Evolutionary conservation across 257 asterid species (phyloP).

Genomic region (Anisodus acutangulus): DNA sequence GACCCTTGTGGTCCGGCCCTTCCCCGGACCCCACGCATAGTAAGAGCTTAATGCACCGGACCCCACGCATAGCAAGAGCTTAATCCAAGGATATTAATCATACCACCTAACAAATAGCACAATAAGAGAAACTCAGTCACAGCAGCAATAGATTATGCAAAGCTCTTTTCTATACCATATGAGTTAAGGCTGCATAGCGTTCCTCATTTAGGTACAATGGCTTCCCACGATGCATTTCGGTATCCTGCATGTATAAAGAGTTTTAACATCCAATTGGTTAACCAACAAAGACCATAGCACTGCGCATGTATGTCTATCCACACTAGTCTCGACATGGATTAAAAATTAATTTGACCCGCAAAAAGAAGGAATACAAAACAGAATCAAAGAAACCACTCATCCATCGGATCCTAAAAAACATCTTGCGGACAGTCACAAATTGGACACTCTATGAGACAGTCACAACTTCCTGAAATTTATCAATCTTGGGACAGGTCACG

Average conservation of each 20-base stretch:
- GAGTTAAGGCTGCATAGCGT: constrained; percentile 86
- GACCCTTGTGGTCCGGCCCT: too few species aligned
- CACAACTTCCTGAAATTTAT: constrained; percentile 77
- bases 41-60: too few species aligned
- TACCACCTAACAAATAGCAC: background rate
- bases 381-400: background rate
- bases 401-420: constrained; percentile 8
- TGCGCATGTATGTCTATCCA: background rate
- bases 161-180: constrained; percentile 58
- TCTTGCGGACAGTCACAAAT: background rate
- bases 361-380: constrained; percentile 15
- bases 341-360: background rate
- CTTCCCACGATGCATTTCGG: constrained; percentile 84
- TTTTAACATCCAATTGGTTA: background rate
- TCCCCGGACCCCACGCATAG: too few species aligned
- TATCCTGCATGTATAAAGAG: constrained; percentile 57
- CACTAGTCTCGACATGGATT: background rate
- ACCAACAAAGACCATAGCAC: background rate
- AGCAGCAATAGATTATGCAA: constrained; percentile 13
- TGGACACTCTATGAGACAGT: constrained; percentile 3
- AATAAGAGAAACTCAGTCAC: background rate
- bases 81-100: constrained; percentile 24
- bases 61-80: too few species aligned
- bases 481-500: constrained; percentile 80
- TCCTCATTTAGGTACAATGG: constrained; percentile 90